Percentiles rank a stretch among this genome's conserved stretches.
Conservation (phyloP, 1,284 basidiomycete genomes). For the Ustilago cynodontis region DNA sequence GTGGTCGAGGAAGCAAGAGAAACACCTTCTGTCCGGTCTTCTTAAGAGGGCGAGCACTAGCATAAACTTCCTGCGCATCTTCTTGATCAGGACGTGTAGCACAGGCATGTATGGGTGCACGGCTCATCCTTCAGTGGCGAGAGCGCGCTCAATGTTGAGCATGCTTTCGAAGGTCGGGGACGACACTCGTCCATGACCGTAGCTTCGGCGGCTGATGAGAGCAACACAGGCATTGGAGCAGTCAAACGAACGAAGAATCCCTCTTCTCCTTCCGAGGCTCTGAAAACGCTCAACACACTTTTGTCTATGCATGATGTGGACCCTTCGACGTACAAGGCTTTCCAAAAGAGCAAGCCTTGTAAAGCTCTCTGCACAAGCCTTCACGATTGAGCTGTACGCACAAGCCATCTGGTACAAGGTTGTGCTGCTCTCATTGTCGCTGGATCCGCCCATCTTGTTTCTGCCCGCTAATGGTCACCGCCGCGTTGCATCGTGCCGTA, state of each 20-base stretch:
- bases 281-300: background rate
- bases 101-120: slow-evolving; percentile 3
- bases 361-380: background rate
- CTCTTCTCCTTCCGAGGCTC: background rate
- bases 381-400: slow-evolving; percentile 15
- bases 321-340: background rate
- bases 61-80: background rate
- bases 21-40: slow-evolving; percentile 35
- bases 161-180: background rate
- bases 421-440: background rate
- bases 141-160: background rate
- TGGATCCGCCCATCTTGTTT: background rate
- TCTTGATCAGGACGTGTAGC: background rate
- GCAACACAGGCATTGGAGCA: background rate
- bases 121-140: slow-evolving; percentile 8
- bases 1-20: slow-evolving; percentile 7
- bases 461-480: too few species aligned
- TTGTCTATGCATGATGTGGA: slow-evolving; percentile 11
- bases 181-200: background rate
- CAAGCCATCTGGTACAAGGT: slow-evolving; percentile 16
- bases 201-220: background rate
- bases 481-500: background rate
- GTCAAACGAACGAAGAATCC: background rate
- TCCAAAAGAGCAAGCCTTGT: background rate
- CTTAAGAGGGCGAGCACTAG: slow-evolving; percentile 14